These are phyloP conservation scores for Syzygium malaccense DNA, from an alignment of 441 rosid genomes.

Conservation along the genomic window DNA sequence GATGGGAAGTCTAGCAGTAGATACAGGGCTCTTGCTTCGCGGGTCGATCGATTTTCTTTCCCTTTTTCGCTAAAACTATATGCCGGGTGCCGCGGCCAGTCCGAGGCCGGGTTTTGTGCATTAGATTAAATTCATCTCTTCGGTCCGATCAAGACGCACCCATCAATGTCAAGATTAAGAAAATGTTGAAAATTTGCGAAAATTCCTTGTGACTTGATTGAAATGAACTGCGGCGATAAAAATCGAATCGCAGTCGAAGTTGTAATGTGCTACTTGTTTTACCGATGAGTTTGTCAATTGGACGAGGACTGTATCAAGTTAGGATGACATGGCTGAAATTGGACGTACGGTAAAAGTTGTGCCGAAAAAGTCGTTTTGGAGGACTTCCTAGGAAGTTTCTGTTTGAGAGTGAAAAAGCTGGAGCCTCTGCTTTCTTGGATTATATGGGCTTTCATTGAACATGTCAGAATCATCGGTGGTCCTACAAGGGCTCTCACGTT, in stretches of 20 bases:
- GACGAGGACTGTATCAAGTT: not conserved
- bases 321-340: not conserved
- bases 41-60: not conserved
- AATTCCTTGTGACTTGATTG: not conserved
- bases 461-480: not conserved
- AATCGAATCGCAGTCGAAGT: not conserved
- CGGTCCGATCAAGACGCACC: not conserved
- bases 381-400: not conserved
- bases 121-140: not conserved
- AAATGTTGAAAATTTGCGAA: not conserved
- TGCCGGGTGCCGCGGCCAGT: not conserved
- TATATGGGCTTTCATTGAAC: not conserved
- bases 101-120: not conserved
- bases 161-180: not conserved
- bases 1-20: not conserved
- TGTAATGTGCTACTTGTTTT: not conserved
- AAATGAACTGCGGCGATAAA: not conserved
- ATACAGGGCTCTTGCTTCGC: not conserved
- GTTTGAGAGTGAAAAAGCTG: not conserved
- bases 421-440: not conserved
- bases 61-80: not conserved
- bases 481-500: not conserved
- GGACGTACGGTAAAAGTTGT: not conserved
- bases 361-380: not conserved
- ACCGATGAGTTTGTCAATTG: not conserved